Conservation (phyloP, 1,284 basidiomycete genomes). For the Coniferiporia weirii region DNA sequence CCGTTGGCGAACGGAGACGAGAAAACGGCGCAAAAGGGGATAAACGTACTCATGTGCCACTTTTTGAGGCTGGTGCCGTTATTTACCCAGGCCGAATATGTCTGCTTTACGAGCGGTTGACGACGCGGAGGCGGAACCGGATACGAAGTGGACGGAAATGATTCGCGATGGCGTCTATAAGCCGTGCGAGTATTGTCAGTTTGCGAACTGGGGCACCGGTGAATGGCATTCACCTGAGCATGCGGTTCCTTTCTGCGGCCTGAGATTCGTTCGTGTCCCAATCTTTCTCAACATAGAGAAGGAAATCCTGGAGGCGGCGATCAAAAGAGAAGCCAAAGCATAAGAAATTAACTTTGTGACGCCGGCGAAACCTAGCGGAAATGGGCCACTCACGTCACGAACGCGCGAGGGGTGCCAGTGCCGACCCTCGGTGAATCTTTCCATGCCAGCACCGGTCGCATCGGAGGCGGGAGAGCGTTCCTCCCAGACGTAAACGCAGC, state of each 20-base stretch:
- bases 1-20: neutral
- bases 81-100: constrained; percentile 35
- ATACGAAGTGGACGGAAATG: constrained; percentile 13
- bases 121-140: constrained; percentile 15
- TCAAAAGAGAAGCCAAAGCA: neutral
- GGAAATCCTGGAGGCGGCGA: constrained; percentile 31
- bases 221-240: constrained; percentile 10
- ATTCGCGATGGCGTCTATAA: constrained; percentile 14
- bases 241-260: constrained; percentile 13
- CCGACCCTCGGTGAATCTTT: constrained; percentile 40
- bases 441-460: constrained; percentile 36
- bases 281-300: constrained; percentile 38
- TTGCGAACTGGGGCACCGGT: neutral
- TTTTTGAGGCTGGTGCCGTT: constrained; percentile 17
- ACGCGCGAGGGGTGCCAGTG: constrained; percentile 27
- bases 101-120: constrained; percentile 36
- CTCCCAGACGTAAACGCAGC: constrained; percentile 45
- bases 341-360: neutral
- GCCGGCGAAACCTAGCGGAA: neutral
- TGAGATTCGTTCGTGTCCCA: constrained; percentile 17
- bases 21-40: neutral
- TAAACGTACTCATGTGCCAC: constrained; percentile 19
- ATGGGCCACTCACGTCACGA: constrained; percentile 31
- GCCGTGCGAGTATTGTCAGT: neutral
- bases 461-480: constrained; percentile 33